These are phyloP conservation scores for Isatis lusitanica DNA, from an alignment of 441 rosid species.

Conservation along the genomic window DNA sequence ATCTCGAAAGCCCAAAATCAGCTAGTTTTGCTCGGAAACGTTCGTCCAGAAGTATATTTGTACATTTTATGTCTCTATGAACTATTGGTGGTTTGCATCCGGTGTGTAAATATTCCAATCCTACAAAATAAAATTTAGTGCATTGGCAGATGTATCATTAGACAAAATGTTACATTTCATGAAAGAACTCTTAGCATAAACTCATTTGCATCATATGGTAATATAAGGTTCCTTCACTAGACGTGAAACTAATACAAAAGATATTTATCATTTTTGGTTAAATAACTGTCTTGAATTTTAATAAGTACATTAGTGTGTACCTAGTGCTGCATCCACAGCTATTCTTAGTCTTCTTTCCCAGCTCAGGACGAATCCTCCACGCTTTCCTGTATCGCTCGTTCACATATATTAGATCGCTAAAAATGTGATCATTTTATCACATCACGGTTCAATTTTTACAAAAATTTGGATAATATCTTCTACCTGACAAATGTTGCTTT, in stretches of 20 bases:
- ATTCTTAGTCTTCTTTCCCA: constrained; percentile 21
- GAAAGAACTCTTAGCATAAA: background rate
- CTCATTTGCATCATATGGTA: background rate
- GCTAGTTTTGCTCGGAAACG: constrained; percentile 38
- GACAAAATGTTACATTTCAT: no score
- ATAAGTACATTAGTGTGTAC: background rate
- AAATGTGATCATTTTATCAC: background rate
- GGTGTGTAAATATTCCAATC: constrained; percentile 43
- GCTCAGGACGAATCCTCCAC: background rate
- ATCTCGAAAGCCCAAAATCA: constrained; percentile 44
- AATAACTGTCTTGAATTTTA: background rate
- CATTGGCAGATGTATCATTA: background rate
- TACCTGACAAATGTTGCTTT: constrained; percentile 27
- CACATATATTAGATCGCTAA: background rate
- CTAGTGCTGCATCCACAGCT: constrained; percentile 22
- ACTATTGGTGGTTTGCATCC: constrained; percentile 42
- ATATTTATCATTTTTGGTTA: no score
- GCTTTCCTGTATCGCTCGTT: constrained; percentile 1
- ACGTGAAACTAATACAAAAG: background rate
- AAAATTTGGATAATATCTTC: background rate
- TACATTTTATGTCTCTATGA: constrained; percentile 40
- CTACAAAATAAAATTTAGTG: background rate
- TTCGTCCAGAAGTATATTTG: constrained; percentile 38
- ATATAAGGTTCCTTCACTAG: background rate
- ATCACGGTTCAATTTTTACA: background rate